Evolutionary conservation across 306 rosid genomes (phyloP), one percentile per base, ranked within the genome.

Genomic region (Castanea crenata): DNA sequence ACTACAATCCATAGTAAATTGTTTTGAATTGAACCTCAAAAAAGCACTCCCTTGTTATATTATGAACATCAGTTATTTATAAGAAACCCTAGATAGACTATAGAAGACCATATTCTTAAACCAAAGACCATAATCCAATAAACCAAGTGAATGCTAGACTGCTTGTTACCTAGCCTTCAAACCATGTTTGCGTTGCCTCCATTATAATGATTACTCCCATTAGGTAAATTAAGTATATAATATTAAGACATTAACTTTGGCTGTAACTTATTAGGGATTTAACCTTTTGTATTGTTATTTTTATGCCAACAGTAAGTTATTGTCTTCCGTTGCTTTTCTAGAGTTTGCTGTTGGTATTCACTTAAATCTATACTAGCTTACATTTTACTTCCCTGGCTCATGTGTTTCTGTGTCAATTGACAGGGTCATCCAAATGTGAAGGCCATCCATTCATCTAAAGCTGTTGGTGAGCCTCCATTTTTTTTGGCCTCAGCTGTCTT

Each of bases 381-480:
- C 69, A 20, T 63, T 77, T 67, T 34, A 19, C 71, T 81, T 31
- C 62, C 19, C 76, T 59, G 63, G 62, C 52, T 54, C 49, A 0
- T 71, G 69, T 77, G 52, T 81, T 51, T 59, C 29, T 79, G 38
- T 27, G 18, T 79, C 73, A 74, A 84, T 74, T 69, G 59, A 69
- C 72, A 92, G 99, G 98, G 99, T 44, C 96, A 95, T 88, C 97
- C 98, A 57, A 95, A 95, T 78, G 94, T 90, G 54, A 91, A 91
- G 88, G 97, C 98, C 76, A 82, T 95, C 78, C 98, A 92, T 85
- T 95, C 98, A 59, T 95, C 97, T 12, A 95, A 95, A 90, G 99
- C 96, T 9, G 99, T 92, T 78, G 98, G 98, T 5, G 98, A 95
- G 89, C 97, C 99, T 52, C 99, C 99, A 25, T 95, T 95, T 90